Conservation (phyloP, 805 yeast genomes). For the Kockiozyma suomiensis region DNA sequence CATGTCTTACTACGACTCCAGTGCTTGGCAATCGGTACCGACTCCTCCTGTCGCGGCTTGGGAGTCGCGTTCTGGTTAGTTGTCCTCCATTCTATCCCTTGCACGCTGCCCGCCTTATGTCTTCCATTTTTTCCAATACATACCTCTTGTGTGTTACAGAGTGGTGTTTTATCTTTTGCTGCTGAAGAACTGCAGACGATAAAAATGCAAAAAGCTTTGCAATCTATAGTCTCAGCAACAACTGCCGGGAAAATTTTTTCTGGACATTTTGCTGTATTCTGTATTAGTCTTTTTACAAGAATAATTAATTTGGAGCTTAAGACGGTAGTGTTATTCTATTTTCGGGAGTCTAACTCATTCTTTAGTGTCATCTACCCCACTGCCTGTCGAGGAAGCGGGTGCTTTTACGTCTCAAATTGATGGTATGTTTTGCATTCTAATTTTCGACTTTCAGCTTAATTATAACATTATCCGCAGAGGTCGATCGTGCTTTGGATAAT, state of each 20-base stretch:
- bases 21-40: conserved; percentile 31
- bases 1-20: conserved; percentile 35
- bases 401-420: conserved; percentile 35
- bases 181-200: too few relatives aligned
- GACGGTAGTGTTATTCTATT: not conserved
- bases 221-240: too few relatives aligned
- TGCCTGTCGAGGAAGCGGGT: conserved; percentile 31
- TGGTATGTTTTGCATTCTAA: conserved; percentile 12
- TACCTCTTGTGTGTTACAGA: too few relatives aligned
- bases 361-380: conserved; percentile 19
- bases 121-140: too few relatives aligned
- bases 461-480: conserved; percentile 19
- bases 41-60: conserved; percentile 24
- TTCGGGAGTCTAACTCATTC: not conserved
- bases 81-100: not conserved
- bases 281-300: too few relatives aligned
- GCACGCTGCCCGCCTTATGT: not conserved
- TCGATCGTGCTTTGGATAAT: conserved; percentile 36
- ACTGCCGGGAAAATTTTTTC: too few relatives aligned
- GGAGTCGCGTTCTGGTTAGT: conserved; percentile 29
- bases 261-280: too few relatives aligned
- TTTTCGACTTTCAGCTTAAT: not conserved
- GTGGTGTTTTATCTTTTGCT: too few relatives aligned
- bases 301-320: too few relatives aligned
- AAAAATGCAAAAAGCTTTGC: too few relatives aligned